These are phyloP conservation scores for Metschnikowia gruessii DNA, from an alignment of 805 yeast genomes.

Conservation along the genomic window DNA sequence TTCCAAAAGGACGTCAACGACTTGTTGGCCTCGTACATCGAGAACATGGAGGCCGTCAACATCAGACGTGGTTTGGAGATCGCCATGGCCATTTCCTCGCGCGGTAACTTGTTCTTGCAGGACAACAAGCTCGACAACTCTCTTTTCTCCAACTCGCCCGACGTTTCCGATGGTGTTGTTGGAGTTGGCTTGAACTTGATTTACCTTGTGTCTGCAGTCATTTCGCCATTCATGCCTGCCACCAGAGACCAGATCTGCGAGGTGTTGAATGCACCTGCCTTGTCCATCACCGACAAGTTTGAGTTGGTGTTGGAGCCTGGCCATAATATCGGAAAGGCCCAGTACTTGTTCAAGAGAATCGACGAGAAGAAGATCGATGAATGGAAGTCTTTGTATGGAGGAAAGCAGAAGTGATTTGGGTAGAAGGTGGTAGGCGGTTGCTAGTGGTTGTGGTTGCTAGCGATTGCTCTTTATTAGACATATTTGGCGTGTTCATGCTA, in stretches of 20 bases:
- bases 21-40: constrained; percentile 59
- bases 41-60: constrained; percentile 73
- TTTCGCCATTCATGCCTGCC: constrained; percentile 89
- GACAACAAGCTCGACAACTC: constrained; percentile 93
- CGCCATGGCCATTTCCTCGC: constrained; percentile 86
- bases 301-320: constrained; percentile 68
- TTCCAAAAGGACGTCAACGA: constrained; percentile 57
- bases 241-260: constrained; percentile 65
- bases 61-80: constrained; percentile 86
- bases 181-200: constrained; percentile 88
- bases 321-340: constrained; percentile 87
- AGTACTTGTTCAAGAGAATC: constrained; percentile 87
- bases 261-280: constrained; percentile 79
- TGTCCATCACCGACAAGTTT: constrained; percentile 75
- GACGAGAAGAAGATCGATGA: constrained; percentile 83
- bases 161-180: constrained; percentile 84
- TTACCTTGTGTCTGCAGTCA: constrained; percentile 77
- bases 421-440: no score
- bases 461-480: no score
- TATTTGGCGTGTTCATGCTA: no score
- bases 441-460: no score
- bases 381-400: constrained; percentile 88
- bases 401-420: constrained; percentile 51
- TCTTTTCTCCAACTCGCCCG: constrained; percentile 71
- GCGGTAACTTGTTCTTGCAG: constrained; percentile 94